Evolutionary conservation across 805 yeast genomes (phyloP).

Genomic region (Wickerhamiella galacta): DNA sequence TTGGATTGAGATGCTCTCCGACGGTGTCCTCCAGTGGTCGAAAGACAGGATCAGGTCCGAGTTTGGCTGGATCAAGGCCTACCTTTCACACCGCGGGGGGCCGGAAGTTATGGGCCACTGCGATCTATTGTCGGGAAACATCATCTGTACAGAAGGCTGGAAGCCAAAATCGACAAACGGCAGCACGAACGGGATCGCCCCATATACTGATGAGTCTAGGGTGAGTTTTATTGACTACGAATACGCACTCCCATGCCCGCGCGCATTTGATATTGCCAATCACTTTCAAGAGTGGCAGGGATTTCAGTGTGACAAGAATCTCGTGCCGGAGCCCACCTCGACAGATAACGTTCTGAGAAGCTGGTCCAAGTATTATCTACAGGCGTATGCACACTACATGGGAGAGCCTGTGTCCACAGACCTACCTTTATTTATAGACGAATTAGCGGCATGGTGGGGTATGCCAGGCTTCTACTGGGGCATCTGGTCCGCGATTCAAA

Average conservation of each 20-base stretch:
- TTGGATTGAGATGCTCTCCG: conserved; percentile 52
- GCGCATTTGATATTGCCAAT: conserved; percentile 61
- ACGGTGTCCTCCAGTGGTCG: conserved; percentile 23
- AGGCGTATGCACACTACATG: conserved; percentile 14
- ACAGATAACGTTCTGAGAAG: conserved; percentile 30
- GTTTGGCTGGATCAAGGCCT: conserved; percentile 35
- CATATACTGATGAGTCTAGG: neutral
- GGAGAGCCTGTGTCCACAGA: conserved; percentile 21
- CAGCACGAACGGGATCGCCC: neutral
- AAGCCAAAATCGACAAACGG: conserved; percentile 4
- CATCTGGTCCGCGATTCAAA: conserved; percentile 64
- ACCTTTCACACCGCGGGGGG: conserved; percentile 32
- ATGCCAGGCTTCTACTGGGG: conserved; percentile 80
- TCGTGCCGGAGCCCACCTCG: conserved; percentile 37
- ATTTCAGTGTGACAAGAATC: conserved; percentile 45
- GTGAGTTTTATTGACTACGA: conserved; percentile 55
- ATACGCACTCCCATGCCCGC: conserved; percentile 53
- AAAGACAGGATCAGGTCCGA: conserved; percentile 31
- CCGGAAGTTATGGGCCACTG: conserved; percentile 45
- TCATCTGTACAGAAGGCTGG: conserved; percentile 37
- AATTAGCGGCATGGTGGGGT: conserved; percentile 48
- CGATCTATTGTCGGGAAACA: conserved; percentile 59
- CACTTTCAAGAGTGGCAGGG: conserved; percentile 77
- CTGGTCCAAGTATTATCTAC: conserved; percentile 46
- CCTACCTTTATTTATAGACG: conserved; percentile 30